phyloP scores from a whole-genome alignment of 495 filamentous ascomycete species.

The Penicillium pancosmium region DNA sequence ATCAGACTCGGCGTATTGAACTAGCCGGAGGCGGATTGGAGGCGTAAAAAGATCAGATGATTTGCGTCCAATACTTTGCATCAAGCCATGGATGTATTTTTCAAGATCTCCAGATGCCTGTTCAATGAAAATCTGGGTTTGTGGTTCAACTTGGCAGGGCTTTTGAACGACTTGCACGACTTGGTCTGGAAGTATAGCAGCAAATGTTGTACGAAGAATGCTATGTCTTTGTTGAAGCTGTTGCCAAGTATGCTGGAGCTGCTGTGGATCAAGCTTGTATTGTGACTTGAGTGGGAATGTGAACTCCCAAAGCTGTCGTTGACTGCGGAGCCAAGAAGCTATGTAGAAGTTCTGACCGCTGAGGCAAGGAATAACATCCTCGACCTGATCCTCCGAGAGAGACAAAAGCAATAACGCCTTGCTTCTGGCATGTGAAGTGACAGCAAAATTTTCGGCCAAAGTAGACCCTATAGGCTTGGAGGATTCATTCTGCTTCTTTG shows the following conservation, averaged over 20 bases:
- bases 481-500: slow-evolving; percentile 37
- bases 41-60: background rate
- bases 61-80: background rate
- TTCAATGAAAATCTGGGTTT: background rate
- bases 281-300: slow-evolving; percentile 55
- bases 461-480: background rate
- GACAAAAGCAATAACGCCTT: background rate
- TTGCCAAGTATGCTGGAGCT: slow-evolving; percentile 53
- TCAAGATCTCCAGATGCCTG: background rate
- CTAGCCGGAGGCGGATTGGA: background rate
- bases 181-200: background rate
- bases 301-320: slow-evolving; percentile 60
- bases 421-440: background rate
- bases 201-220: background rate
- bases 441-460: background rate
- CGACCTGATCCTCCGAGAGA: background rate
- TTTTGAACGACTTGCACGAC: background rate
- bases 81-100: background rate
- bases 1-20: slow-evolving; percentile 11
- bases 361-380: slow-evolving; percentile 59
- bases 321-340: slow-evolving; percentile 62
- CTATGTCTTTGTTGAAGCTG: background rate
- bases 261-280: slow-evolving; percentile 30
- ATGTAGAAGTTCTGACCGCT: slow-evolving; percentile 72
- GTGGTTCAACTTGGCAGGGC: background rate